Percentiles rank a stretch among this genome's conserved stretches.
Evolutionary conservation across 2,329 filamentous ascomycete genomes (phyloP).

Genomic region (Plenodomus biglobosus): DNA sequence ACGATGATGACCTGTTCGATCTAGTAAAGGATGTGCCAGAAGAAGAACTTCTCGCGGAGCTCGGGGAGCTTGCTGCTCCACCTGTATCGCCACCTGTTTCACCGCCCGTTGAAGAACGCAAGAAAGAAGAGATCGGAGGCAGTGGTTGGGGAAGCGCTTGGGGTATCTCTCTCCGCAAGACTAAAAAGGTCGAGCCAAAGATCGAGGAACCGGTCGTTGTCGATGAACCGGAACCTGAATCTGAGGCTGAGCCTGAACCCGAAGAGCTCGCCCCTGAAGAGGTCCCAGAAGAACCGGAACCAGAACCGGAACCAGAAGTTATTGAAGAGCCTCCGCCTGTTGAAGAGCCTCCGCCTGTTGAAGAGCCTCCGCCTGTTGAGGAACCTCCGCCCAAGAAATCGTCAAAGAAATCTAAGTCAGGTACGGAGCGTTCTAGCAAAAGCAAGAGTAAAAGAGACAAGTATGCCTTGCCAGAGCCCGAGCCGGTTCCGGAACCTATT

Average conservation of each 20-base stretch:
- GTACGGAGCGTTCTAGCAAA: neutral
- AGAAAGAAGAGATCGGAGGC: slow-evolving; percentile 25
- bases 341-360: no score
- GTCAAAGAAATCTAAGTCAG: slow-evolving; percentile 1
- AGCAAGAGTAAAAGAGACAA: slow-evolving; percentile 11
- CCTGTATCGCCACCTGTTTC: neutral
- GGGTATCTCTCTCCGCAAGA: slow-evolving; percentile 50
- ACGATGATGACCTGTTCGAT: slow-evolving; percentile 38
- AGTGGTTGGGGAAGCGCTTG: slow-evolving; percentile 47
- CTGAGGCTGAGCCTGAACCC: slow-evolving; percentile 9
- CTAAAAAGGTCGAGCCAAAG: slow-evolving; percentile 49
- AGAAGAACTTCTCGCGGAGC: slow-evolving; percentile 38
- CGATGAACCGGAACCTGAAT: slow-evolving; percentile 12
- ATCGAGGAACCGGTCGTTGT: slow-evolving; percentile 9
- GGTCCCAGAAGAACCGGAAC: slow-evolving; percentile 31
- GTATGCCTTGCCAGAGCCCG: slow-evolving; percentile 20
- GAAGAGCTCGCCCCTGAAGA: slow-evolving; percentile 43
- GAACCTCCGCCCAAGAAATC: slow-evolving; percentile 16
- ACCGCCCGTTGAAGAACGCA: slow-evolving; percentile 5
- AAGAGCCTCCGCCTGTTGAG: slow-evolving; percentile 13
- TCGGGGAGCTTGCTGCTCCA: slow-evolving; percentile 33
- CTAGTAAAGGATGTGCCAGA: slow-evolving; percentile 39
- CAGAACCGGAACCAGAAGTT: slow-evolving; percentile 20
- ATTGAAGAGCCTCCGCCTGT: no score
- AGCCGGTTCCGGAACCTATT: slow-evolving; percentile 23